Base-by-base conservation (phyloP, 2,329 filamentous ascomycete genomes). In the Penicillium glabrum region DNA sequence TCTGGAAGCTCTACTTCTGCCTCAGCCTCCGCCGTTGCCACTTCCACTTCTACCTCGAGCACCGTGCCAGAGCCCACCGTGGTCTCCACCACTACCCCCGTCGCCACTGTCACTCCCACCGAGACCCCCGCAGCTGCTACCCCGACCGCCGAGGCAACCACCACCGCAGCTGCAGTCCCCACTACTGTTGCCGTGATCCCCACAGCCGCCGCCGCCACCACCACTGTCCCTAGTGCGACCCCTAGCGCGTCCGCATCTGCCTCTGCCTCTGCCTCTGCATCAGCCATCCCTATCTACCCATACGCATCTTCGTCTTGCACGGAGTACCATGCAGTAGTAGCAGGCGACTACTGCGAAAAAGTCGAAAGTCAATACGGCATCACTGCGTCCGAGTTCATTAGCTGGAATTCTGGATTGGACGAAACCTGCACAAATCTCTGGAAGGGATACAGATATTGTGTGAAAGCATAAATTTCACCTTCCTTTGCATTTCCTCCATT, bases 381-480 rank as follows among this genome's bases (percentile, higher is more conserved):
- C 51, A 54, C 61, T 24, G 46, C 60, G 27, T 53, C 55, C 5
- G 50, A 67, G 9, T 59, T 71, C 41, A 64, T 58, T 27, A 54
- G 57, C 55, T 64, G 64, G 54, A 73, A 73, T 61, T 52, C 67
- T 5, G 66, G 63, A 29, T 59, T 72, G 51, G 56, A 72, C 14
- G 51, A 58, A 35, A 48, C 56, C 16, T 73, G 71, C 61, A 57
- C 63, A 2, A 71, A 72, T 58, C 61, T 73, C 29, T 67, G 69
- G 61, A 61, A 65, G 24, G 71, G 68, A 57, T 70, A 70, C 57
- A 60, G 66, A 57, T 70, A 70, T 51, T 70, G 68, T 58, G 55
- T 69, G 19, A 59, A 61, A 54, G 64, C 64, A 46, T 62, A 61
- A 46, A 44, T 31, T 3, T 49, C 35, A 26, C 45, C n/a, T 41